A percentile compares a stretch with the other conserved stretches of the same genome.
phyloP scores from a whole-genome alignment of 2,329 filamentous ascomycete species.

The Pseudomassariella vexata region DNA sequence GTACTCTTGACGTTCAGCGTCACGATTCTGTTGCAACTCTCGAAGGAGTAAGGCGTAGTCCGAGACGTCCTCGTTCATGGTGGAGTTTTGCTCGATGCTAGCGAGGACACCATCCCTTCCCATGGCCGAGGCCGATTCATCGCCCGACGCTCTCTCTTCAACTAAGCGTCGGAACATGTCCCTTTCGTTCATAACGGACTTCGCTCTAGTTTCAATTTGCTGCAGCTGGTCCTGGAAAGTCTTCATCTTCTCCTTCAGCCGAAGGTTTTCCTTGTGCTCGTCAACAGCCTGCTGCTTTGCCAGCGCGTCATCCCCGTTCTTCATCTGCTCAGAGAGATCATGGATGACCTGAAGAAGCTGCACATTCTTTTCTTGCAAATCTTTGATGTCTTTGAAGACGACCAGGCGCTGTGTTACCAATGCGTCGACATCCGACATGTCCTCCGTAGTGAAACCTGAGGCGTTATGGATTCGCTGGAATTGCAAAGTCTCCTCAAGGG shows the following conservation, averaged over 20 bases:
- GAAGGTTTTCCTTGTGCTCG: conserved; percentile 67
- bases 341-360: conserved; percentile 78
- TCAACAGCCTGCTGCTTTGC: conserved; percentile 57
- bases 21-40: conserved; percentile 84
- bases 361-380: conserved; percentile 83
- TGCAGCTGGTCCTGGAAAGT: conserved; percentile 78
- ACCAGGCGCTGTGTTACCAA: conserved; percentile 89
- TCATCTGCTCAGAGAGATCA: conserved; percentile 81
- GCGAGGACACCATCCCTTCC: conserved; percentile 50
- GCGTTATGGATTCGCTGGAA: conserved; percentile 72
- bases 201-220: conserved; percentile 74
- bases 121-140: conserved; percentile 64
- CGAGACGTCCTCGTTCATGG: conserved; percentile 47
- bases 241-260: conserved; percentile 65
- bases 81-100: conserved; percentile 53
- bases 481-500: conserved; percentile 65
- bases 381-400: conserved; percentile 77
- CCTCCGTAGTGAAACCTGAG: conserved; percentile 62
- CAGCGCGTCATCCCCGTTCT: conserved; percentile 77
- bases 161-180: conserved; percentile 97
- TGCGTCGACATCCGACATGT: conserved; percentile 77
- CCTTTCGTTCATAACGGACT: conserved; percentile 91
- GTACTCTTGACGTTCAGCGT: conserved; percentile 82
- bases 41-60: conserved; percentile 75
- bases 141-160: conserved; percentile 59